A percentile compares a stretch with the other conserved stretches of the same genome.
These are phyloP conservation scores for Clitoria ternatea DNA, from an alignment of 306 rosid genomes.

Conservation along the genomic window DNA sequence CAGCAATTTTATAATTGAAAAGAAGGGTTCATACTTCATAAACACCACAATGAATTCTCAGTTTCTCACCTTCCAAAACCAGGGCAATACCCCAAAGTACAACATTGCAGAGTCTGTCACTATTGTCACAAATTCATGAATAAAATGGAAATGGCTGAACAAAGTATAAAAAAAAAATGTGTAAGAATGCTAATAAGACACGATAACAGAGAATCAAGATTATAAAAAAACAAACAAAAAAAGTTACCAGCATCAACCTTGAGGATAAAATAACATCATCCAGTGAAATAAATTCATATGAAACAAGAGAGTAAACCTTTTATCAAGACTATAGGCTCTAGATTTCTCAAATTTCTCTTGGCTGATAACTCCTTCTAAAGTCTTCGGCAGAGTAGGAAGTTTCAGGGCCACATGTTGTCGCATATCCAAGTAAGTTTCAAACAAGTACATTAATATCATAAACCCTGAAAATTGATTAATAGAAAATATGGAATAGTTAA, in stretches of 20 bases:
- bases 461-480: constrained; percentile 51
- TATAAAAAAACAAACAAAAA: neutral
- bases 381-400: constrained; percentile 83
- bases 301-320: constrained; percentile 51
- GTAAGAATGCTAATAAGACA: constrained; percentile 6
- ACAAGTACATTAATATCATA: constrained; percentile 85
- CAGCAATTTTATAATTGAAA: constrained; percentile 10
- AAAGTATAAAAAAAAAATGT: constrained; percentile 24
- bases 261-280: neutral
- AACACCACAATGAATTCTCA: constrained; percentile 35
- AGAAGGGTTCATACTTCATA: neutral
- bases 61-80: constrained; percentile 99
- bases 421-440: constrained; percentile 81
- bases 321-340: constrained; percentile 91
- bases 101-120: constrained; percentile 81
- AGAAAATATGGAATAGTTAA: neutral
- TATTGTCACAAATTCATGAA: constrained; percentile 87
- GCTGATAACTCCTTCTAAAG: constrained; percentile 87
- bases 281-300: constrained; percentile 11
- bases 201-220: neutral
- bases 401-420: constrained; percentile 84
- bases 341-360: constrained; percentile 92
- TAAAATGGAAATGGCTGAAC: constrained; percentile 80
- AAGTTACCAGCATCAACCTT: neutral
- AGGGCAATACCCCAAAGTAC: constrained; percentile 74